A percentile compares a stretch with the other conserved stretches of the same genome.
phyloP scores from a whole-genome alignment of 352 stramenopile genomes.

The Plasmopara viticola region DNA sequence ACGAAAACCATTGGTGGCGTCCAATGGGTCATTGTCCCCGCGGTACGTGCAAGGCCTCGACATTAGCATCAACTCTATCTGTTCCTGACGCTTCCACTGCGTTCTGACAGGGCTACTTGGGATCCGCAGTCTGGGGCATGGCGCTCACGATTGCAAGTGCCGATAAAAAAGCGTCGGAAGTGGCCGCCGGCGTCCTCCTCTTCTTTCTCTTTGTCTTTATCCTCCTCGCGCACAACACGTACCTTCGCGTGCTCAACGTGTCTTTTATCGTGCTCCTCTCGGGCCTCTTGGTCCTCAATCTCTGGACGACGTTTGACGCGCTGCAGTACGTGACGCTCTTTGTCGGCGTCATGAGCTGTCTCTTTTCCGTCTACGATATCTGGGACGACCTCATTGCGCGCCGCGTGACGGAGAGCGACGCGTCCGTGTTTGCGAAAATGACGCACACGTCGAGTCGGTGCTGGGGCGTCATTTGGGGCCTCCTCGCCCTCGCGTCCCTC shows the following conservation, averaged over 20 bases:
- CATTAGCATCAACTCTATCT: background rate
- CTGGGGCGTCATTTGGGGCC: slow-evolving; percentile 85
- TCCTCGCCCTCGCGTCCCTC: slow-evolving; percentile 73
- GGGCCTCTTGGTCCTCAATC: slow-evolving; percentile 64
- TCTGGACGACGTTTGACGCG: slow-evolving; percentile 53
- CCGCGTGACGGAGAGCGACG: slow-evolving; percentile 83
- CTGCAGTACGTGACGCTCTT: slow-evolving; percentile 86
- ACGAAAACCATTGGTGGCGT: slow-evolving; percentile 75
- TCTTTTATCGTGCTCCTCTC: slow-evolving; percentile 81
- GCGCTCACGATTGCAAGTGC: slow-evolving; percentile 72
- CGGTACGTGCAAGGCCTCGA: slow-evolving; percentile 27
- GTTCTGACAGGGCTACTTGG: slow-evolving; percentile 62
- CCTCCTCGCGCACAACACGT: slow-evolving; percentile 83
- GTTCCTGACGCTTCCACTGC: slow-evolving; percentile 1
- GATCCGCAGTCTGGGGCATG: slow-evolving; percentile 85
- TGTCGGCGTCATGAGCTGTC: slow-evolving; percentile 86
- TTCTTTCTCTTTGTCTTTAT: slow-evolving; percentile 85
- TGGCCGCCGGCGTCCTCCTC: slow-evolving; percentile 78
- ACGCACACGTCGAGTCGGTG: slow-evolving; percentile 87
- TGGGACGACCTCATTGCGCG: slow-evolving; percentile 88
- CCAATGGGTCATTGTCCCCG: slow-evolving; percentile 68
- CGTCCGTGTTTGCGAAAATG: slow-evolving; percentile 85
- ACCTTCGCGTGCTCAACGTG: slow-evolving; percentile 77
- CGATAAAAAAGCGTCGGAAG: slow-evolving; percentile 47
- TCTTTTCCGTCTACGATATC: slow-evolving; percentile 90